Evolutionary conservation across 768 basidiomycete genomes (phyloP).

Genomic region (Podaxis sp.): DNA sequence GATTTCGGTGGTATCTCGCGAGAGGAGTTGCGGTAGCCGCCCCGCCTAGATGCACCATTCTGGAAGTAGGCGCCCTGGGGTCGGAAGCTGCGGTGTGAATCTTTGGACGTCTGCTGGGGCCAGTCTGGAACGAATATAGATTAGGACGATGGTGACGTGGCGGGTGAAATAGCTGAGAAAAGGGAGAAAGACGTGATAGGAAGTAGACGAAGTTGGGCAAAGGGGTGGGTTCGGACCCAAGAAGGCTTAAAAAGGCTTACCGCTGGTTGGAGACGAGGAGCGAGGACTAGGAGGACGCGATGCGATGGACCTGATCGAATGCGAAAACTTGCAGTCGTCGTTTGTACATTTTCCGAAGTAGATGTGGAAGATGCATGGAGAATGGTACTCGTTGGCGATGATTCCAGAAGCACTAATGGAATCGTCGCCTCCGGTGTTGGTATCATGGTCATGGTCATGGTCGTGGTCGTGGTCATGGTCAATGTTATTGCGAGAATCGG

Average conservation of each 20-base stretch:
- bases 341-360: conserved; percentile 11
- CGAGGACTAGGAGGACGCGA: conserved; percentile 1
- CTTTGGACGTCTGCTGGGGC: not conserved
- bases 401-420: not conserved
- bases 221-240: not conserved
- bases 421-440: not conserved
- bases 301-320: conserved; percentile 3
- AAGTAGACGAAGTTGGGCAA: not conserved
- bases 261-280: not conserved
- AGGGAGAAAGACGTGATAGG: not conserved
- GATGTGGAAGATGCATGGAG: conserved; percentile 10
- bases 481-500: not conserved
- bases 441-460: not conserved
- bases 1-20: not conserved
- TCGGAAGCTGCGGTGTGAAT: not conserved
- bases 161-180: not conserved
- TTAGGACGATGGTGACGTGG: not conserved
- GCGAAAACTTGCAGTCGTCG: conserved; percentile 9
- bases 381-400: not conserved
- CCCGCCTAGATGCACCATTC: not conserved
- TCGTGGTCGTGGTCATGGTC: not conserved
- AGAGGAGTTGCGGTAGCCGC: not conserved
- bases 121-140: not conserved
- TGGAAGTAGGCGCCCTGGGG: not conserved
- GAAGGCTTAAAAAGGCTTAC: not conserved